Percentiles rank a stretch among this genome's conserved stretches.
Evolutionary conservation across 1,284 basidiomycete species (phyloP).

Genomic region (Ceratobasidium sp.): DNA sequence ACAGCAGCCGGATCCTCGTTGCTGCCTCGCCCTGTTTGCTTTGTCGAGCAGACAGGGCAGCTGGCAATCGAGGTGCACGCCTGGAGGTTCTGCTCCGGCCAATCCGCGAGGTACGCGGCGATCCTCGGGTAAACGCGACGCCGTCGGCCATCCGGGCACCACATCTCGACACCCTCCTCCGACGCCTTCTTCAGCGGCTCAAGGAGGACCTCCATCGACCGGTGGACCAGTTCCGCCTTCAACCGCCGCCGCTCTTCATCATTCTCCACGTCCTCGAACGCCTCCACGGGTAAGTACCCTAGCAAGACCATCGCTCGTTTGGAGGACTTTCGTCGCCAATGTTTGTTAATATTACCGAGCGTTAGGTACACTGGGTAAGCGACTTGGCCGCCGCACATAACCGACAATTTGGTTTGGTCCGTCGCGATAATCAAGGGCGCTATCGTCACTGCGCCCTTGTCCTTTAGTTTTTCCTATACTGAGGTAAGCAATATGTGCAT

Average conservation of each 20-base stretch:
- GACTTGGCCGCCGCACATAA: slow-evolving; percentile 22
- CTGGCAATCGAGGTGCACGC: slow-evolving; percentile 19
- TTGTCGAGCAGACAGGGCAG: slow-evolving; percentile 13
- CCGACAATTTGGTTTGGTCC: slow-evolving; percentile 2
- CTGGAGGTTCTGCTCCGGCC: slow-evolving; percentile 23
- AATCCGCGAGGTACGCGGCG: slow-evolving; percentile 15
- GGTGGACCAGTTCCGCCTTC: slow-evolving; percentile 12
- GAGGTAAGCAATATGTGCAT: too few species aligned
- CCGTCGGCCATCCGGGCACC: slow-evolving; percentile 24
- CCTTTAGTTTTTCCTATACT: background rate
- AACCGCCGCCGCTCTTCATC: slow-evolving; percentile 4
- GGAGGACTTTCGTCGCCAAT: slow-evolving; percentile 20
- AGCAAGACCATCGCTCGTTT: slow-evolving; percentile 39
- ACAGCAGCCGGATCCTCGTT: background rate
- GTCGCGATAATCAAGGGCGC: slow-evolving; percentile 2
- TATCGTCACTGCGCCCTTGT: slow-evolving; percentile 3
- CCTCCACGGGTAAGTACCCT: slow-evolving; percentile 45
- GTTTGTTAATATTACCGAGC: slow-evolving; percentile 5
- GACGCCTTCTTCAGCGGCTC: background rate
- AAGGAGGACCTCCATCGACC: slow-evolving; percentile 7
- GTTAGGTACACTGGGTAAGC: slow-evolving; percentile 32
- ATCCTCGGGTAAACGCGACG: slow-evolving; percentile 5
- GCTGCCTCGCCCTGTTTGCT: background rate
- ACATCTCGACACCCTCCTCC: slow-evolving; percentile 28
- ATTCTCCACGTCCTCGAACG: slow-evolving; percentile 23